A percentile compares a stretch with the other conserved stretches of the same genome.
Conservation (phyloP, 1,284 basidiomycete genomes). For the Trametes pubescens region DNA sequence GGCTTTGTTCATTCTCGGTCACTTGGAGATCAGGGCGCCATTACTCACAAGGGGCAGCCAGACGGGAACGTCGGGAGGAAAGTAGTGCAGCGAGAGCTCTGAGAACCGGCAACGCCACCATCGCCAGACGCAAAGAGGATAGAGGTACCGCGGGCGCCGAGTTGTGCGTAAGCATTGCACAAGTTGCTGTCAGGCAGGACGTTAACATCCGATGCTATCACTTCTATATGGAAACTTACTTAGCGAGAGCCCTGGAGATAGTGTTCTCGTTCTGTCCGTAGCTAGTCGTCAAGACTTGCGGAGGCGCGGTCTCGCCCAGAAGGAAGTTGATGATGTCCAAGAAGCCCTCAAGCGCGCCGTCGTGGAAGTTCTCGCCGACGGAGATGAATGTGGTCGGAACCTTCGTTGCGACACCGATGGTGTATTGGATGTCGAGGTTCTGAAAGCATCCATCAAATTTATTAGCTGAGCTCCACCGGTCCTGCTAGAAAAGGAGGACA, state of each 20-base stretch:
- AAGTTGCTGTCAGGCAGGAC: slow-evolving; percentile 35
- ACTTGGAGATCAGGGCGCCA: neutral
- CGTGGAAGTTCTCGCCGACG: slow-evolving; percentile 51
- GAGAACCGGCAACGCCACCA: slow-evolving; percentile 66
- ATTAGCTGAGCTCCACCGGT: neutral
- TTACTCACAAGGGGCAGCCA: slow-evolving; percentile 60
- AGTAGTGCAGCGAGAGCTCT: slow-evolving; percentile 53
- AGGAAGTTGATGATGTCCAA: slow-evolving; percentile 36
- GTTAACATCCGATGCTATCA: slow-evolving; percentile 41
- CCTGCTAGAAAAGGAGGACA: neutral
- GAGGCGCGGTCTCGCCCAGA: slow-evolving; percentile 47
- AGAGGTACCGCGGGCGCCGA: slow-evolving; percentile 67
- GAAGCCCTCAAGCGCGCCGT: slow-evolving; percentile 32
- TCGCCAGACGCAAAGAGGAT: slow-evolving; percentile 74
- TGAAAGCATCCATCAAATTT: neutral
- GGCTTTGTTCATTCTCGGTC: slow-evolving; percentile 28
- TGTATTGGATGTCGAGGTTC: slow-evolving; percentile 71
- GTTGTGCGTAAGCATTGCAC: slow-evolving; percentile 68
- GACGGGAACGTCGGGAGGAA: slow-evolving; percentile 78
- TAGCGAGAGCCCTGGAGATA: slow-evolving; percentile 52
- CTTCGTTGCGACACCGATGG: slow-evolving; percentile 52
- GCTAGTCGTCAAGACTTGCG: slow-evolving; percentile 58
- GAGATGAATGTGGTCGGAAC: slow-evolving; percentile 46
- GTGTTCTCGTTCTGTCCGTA: slow-evolving; percentile 38
- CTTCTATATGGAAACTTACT: slow-evolving; percentile 46